phyloP scores from a whole-genome alignment of 306 rosid species.

The Betula pendula region DNA sequence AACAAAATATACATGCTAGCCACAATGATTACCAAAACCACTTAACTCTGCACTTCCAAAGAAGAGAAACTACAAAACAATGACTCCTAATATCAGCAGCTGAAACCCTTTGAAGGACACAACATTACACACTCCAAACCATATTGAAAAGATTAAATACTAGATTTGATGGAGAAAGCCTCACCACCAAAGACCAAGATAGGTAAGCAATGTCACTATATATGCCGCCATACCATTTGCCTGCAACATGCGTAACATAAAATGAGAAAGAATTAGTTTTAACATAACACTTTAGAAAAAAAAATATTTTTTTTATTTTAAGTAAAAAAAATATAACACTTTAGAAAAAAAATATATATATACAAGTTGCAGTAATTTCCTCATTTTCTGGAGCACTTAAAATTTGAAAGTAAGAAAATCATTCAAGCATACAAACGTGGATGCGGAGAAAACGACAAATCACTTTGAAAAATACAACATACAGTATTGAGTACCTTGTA shows the following conservation, averaged over 20 bases:
- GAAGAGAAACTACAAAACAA: not conserved
- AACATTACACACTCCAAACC: not conserved
- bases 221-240: conserved; percentile 86
- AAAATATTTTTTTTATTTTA: too few relatives aligned
- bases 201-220: conserved; percentile 64
- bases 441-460: not conserved
- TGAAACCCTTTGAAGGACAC: not conserved
- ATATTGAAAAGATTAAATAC: conserved; percentile 1
- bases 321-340: too few relatives aligned
- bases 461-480: not conserved
- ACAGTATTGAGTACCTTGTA: conserved; percentile 61
- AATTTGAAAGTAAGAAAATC: not conserved
- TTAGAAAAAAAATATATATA: too few relatives aligned
- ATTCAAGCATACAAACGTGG: not conserved
- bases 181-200: conserved; percentile 84
- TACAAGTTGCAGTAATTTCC: not conserved
- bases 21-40: not conserved
- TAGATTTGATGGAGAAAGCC: conserved; percentile 14
- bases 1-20: not conserved
- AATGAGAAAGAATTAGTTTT: not conserved
- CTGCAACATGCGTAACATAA: conserved; percentile 35
- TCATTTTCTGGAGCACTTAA: not conserved
- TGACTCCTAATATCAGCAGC: conserved; percentile 8
- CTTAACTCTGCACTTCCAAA: not conserved
- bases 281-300: not conserved